phyloP scores from a whole-genome alignment of 805 yeast species.

The Candida cerambycidarum region DNA sequence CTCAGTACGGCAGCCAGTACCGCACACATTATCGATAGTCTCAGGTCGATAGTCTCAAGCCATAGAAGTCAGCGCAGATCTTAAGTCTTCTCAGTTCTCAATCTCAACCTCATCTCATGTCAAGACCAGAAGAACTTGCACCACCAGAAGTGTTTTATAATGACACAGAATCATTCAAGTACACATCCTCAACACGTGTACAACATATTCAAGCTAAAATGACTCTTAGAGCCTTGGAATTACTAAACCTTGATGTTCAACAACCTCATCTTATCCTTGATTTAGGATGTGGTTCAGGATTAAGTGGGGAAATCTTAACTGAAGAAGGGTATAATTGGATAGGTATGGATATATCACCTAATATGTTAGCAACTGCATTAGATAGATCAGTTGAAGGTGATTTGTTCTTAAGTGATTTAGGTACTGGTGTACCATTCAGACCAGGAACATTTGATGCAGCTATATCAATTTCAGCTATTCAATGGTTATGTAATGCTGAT shows the following conservation, averaged over 20 bases:
- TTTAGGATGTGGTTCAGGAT: conserved; percentile 96
- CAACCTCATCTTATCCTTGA: conserved; percentile 73
- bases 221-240: conserved; percentile 91
- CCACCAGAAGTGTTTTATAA: conserved; percentile 96
- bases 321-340: conserved; percentile 95
- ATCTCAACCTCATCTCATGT: conserved; percentile 48
- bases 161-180: conserved; percentile 85
- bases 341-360: conserved; percentile 95
- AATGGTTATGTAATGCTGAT: conserved; percentile 98
- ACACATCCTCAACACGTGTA: conserved; percentile 91
- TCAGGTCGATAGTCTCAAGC: no score
- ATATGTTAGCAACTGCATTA: conserved; percentile 92
- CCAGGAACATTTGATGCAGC: conserved; percentile 98
- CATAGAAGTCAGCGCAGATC: no score
- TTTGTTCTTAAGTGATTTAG: conserved; percentile 87
- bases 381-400: conserved; percentile 95
- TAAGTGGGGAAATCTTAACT: conserved; percentile 88
- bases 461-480: conserved; percentile 90
- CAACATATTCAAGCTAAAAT: conserved; percentile 98
- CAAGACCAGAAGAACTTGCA: conserved; percentile 94
- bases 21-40: no score
- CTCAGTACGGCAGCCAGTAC: no score
- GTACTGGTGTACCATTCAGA: conserved; percentile 90
- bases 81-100: no score
- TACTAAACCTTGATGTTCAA: conserved; percentile 66